Base-by-base conservation (phyloP, 805 yeast genomes). In the Yamadazyma takamatsuzukensis region DNA sequence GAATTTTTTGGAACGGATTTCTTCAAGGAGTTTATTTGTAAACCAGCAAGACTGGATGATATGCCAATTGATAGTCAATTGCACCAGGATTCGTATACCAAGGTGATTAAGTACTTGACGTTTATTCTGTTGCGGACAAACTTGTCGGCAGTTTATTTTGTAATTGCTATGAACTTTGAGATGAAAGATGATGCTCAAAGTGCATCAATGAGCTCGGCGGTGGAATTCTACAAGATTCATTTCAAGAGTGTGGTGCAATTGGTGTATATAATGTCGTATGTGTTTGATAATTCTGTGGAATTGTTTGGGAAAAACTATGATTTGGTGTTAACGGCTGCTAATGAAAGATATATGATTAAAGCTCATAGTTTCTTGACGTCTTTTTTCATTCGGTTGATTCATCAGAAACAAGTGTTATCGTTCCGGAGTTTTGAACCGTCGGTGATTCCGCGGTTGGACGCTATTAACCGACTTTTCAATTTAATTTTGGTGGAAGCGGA, bases 231-330 rank as follows among this genome's bases (percentile, higher is more conserved):
- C 43, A 65, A 65, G 38, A 61, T 64, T 19, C 64, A 62, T 40
- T 53, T 60, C 27, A 59, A 61, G 25, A 54, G 64, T 36, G 70
- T 63, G 32, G 58, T 65, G 5, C 71, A 65, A 39, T 50, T 64
- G 36, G 62, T 63, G 11, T 66, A 61, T 44, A 62, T 66, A 29
- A 64, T 65, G 62, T 55, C 68, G 5, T 64, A 59, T 44, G 70
- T 59, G 3, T 51, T 64, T 29, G 72, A 66, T 36, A 61, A 64
- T 36, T 56, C 66, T 16, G 68, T 57, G 6, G 66, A 63, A 36
- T 44, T 64, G 19, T 66, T 66, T 43, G 72, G 70, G 1, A 52
- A 49, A 30, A 56, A 59, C 33, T 65, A 53, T 36, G 72, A 66
- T 40, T 64, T 44, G 33, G 33, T 57, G 17, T 41, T 66, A 32